phyloP scores from a whole-genome alignment of 2,329 filamentous ascomycete species.

The Trichophyton equinum region DNA sequence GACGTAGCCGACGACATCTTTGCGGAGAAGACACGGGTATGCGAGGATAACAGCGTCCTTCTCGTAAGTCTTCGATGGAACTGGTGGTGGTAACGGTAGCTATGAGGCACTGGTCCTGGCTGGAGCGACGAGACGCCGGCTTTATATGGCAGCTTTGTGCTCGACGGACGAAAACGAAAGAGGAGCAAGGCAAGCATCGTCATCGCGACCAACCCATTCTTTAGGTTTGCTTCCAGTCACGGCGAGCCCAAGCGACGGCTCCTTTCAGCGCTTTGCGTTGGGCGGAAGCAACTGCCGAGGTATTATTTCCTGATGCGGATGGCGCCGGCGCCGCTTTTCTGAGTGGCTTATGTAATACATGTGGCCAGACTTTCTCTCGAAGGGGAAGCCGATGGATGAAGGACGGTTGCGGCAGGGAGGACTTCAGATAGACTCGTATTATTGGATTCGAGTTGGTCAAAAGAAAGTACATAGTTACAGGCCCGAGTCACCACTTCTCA shows the following conservation, averaged over 20 bases:
- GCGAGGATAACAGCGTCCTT: neutral
- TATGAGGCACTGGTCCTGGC: neutral
- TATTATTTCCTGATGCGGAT: neutral
- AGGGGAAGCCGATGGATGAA: too few relatives aligned
- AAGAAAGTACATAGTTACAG: neutral
- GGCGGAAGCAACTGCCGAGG: neutral
- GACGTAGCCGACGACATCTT: conserved; percentile 14
- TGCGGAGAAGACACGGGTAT: neutral
- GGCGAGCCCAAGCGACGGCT: neutral
- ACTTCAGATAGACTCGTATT: too few relatives aligned
- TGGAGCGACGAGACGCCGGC: neutral
- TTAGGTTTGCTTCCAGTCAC: neutral
- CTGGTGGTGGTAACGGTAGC: neutral
- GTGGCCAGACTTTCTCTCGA: too few relatives aligned
- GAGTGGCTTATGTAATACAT: neutral
- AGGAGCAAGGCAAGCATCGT: neutral
- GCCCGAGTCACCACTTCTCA: neutral
- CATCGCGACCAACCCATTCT: neutral
- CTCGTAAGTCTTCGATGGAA: neutral
- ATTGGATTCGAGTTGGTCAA: neutral
- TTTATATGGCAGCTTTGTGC: neutral
- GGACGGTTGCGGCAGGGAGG: too few relatives aligned
- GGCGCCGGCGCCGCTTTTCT: neutral
- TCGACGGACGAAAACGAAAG: neutral
- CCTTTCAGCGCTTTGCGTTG: too few relatives aligned